Base-by-base conservation (phyloP, 768 basidiomycete species). In the Leucogyrophana mollusca region DNA sequence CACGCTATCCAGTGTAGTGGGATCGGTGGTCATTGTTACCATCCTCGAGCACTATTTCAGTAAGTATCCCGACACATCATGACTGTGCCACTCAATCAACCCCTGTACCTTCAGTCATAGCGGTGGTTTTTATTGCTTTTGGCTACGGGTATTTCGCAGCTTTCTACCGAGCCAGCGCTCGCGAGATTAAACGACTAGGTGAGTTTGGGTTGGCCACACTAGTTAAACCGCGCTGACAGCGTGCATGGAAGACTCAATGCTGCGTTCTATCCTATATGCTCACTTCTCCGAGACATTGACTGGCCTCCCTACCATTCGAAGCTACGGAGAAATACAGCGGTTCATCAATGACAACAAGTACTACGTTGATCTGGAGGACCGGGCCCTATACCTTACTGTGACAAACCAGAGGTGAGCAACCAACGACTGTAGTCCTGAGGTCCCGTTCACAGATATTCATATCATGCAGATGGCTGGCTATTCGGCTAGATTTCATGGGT, bases 201-300 rank as follows among this genome's bases (percentile, higher is more conserved):
- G 32, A 35, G 62, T 51, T 24, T 34, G n/a, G 21, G 30, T 8
- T 33, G 16, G n/a, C 25, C 16, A n/a, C 37, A 36, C 21, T n/a
- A 0, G 6, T 4, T 7, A 34, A 6, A 32, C 18, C 37, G 25
- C 36, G 18, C 22, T 43, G 1, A 54, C 10, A 35, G 14, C 9
- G 20, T 10, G 7, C 34, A 24, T 13, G 33, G 3, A 42, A 80
- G 87, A 89, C 60, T 73, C 83, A 7, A 79, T 86, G 68, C 71
- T 90, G 4, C 83, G 88, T 30, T 87, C 85, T 2, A 66, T 84
- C 9, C 73, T 91, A 8, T 90, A 90, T 59, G 77, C 86, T 0
- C 86, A 88, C 56, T 86, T 90, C 58, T 79, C 85, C 0, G 89
- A 90, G 62, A 86, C 83, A 1, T 68, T 91, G 4, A 82, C 82